These are phyloP conservation scores for Babesia sp. DNA, from an alignment of 169 alveolate species.

Conservation along the genomic window DNA sequence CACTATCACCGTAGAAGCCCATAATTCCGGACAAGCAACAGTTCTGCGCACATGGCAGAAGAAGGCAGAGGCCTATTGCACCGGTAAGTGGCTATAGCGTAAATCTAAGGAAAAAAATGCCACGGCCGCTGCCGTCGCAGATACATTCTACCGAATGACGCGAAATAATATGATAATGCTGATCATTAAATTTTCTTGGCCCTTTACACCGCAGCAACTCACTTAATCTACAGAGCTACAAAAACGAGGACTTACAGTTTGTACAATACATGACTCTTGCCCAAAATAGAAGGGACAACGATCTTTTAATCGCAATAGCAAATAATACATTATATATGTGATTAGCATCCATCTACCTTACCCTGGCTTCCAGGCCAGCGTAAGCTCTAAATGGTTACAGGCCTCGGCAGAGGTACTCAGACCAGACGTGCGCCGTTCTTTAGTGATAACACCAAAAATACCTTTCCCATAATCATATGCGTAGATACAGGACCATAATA, in stretches of 20 bases:
- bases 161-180: no score
- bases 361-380: neutral
- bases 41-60: slow-evolving; percentile 77
- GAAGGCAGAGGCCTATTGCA: slow-evolving; percentile 74
- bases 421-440: slow-evolving; percentile 19
- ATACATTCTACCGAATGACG: no score
- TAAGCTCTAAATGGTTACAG: neutral
- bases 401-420: neutral
- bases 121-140: neutral
- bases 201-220: neutral
- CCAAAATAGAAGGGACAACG: neutral
- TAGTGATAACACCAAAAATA: slow-evolving; percentile 29
- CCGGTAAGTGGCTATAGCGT: slow-evolving; percentile 9
- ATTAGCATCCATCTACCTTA: neutral
- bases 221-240: slow-evolving; percentile 39
- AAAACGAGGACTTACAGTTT: slow-evolving; percentile 56
- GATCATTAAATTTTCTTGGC: neutral
- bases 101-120: neutral
- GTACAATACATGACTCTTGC: slow-evolving; percentile 35
- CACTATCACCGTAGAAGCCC: slow-evolving; percentile 82
- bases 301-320: neutral
- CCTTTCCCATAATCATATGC: slow-evolving; percentile 41
- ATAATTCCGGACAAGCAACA: slow-evolving; percentile 78
- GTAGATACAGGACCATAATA: slow-evolving; percentile 63
- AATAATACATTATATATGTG: neutral